These are phyloP conservation scores for Ophiocordyceps camponoti-saundersi DNA, from an alignment of 2,329 filamentous ascomycete species.

Conservation along the genomic window DNA sequence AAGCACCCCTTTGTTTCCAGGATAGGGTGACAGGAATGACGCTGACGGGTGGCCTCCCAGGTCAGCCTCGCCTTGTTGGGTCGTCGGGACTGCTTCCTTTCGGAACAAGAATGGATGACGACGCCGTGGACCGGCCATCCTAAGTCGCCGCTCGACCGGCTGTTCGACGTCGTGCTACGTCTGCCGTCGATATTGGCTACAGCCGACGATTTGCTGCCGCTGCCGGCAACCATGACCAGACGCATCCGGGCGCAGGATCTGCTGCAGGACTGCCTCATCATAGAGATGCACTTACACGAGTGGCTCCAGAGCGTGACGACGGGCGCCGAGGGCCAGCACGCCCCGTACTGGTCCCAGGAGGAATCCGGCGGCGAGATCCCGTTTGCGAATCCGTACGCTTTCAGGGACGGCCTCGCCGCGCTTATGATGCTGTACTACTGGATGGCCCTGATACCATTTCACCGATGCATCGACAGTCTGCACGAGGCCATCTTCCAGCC, in stretches of 20 bases:
- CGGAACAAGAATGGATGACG: conserved; percentile 30
- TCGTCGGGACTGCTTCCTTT: conserved; percentile 32
- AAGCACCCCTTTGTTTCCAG: neutral
- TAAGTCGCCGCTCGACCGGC: conserved; percentile 30
- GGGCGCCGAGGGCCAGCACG: conserved; percentile 10
- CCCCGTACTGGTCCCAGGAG: conserved; percentile 23
- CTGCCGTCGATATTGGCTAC: conserved; percentile 29
- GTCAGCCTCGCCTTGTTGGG: conserved; percentile 30
- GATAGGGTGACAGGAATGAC: neutral
- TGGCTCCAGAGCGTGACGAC: conserved; percentile 23
- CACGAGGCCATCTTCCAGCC: conserved; percentile 26
- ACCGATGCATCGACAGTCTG: conserved; percentile 28
- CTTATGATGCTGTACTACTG: conserved; percentile 36
- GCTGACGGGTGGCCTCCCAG: conserved; percentile 10
- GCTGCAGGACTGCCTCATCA: conserved; percentile 25
- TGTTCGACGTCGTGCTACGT: conserved; percentile 32
- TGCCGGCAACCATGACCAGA: conserved; percentile 22
- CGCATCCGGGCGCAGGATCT: conserved; percentile 29
- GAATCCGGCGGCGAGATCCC: conserved; percentile 17
- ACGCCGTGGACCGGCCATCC: conserved; percentile 34
- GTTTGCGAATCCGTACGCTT: conserved; percentile 26
- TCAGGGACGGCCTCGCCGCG: conserved; percentile 25
- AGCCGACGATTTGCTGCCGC: conserved; percentile 22
- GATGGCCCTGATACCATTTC: conserved; percentile 31
- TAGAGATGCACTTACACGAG: conserved; percentile 28